Percentiles rank a stretch among this genome's conserved stretches.
These are phyloP conservation scores for Betula pendula DNA, from an alignment of 306 rosid species.

Conservation along the genomic window DNA sequence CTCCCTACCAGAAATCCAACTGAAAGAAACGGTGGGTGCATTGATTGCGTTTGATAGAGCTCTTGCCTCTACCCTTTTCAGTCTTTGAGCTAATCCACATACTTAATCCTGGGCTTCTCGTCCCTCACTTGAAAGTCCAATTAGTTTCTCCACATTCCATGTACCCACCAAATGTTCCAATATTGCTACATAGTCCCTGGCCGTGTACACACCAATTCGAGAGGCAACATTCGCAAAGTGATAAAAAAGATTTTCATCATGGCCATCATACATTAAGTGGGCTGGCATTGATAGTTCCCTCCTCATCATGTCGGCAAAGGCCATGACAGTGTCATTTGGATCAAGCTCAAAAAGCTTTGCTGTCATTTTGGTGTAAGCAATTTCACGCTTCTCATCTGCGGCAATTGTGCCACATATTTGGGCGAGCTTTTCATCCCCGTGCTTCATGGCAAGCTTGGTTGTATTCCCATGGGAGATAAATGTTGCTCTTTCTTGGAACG, in stretches of 20 bases:
- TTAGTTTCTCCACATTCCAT: conserved; percentile 68
- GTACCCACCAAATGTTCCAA: conserved; percentile 71
- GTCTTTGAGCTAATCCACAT: conserved; percentile 63
- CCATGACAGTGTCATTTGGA: conserved; percentile 65
- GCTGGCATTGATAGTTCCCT: conserved; percentile 86
- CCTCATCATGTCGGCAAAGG: conserved; percentile 85
- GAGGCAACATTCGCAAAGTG: conserved; percentile 72
- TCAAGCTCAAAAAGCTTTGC: conserved; percentile 78
- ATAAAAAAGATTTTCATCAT: conserved; percentile 59
- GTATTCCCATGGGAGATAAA: conserved; percentile 87
- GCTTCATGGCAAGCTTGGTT: conserved; percentile 73
- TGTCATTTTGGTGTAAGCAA: conserved; percentile 77
- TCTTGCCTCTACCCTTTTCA: conserved; percentile 77
- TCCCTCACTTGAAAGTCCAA: conserved; percentile 68
- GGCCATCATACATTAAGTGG: conserved; percentile 85
- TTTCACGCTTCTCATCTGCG: conserved; percentile 84
- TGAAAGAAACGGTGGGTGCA: conserved; percentile 40
- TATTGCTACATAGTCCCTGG: conserved; percentile 77
- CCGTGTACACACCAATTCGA: conserved; percentile 76
- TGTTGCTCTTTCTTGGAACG: conserved; percentile 90
- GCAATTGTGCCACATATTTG: conserved; percentile 86
- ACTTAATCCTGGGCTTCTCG: conserved; percentile 78
- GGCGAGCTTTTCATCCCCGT: conserved; percentile 76
- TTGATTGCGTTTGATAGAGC: conserved; percentile 59
- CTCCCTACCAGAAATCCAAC: conserved; percentile 58